phyloP scores from a whole-genome alignment of 768 basidiomycete genomes.

The Boletus reticuloceps region DNA sequence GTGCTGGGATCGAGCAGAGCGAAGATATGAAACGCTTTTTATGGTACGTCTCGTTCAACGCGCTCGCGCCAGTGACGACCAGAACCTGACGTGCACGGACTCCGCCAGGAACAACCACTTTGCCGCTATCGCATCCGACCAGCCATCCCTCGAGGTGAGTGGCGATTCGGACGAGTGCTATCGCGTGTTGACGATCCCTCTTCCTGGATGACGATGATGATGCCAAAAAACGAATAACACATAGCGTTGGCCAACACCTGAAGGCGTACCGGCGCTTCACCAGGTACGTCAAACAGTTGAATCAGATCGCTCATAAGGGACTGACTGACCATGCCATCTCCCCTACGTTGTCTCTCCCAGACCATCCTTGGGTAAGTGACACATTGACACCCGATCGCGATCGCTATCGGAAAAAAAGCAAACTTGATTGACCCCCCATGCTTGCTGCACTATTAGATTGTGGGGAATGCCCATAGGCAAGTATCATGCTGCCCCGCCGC shows the following conservation, averaged over 20 bases:
- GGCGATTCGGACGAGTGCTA: background rate
- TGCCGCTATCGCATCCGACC: slow-evolving; percentile 65
- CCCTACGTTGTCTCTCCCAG: slow-evolving; percentile 24
- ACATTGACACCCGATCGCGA: background rate
- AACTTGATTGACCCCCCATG: no score
- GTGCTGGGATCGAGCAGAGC: slow-evolving; percentile 66
- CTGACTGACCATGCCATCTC: background rate
- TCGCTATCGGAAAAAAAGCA: no score
- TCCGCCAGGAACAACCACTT: slow-evolving; percentile 68
- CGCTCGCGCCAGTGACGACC: background rate
- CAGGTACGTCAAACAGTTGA: slow-evolving; percentile 39
- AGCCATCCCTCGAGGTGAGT: slow-evolving; percentile 60
- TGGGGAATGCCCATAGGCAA: slow-evolving; percentile 75
- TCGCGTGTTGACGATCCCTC: no score
- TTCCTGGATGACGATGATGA: background rate
- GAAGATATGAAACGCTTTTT: slow-evolving; percentile 71
- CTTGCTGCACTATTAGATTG: slow-evolving; percentile 31
- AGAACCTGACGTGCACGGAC: background rate
- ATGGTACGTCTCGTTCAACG: slow-evolving; percentile 44
- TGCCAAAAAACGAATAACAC: no score
- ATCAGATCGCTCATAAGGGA: background rate
- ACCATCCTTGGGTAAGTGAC: slow-evolving; percentile 56
- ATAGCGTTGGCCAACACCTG: slow-evolving; percentile 54
- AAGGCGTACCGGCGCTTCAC: slow-evolving; percentile 48
- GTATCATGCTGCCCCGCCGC: background rate